Base-by-base conservation (phyloP, 2,329 filamentous ascomycete species). In the Penicillium paneum region DNA sequence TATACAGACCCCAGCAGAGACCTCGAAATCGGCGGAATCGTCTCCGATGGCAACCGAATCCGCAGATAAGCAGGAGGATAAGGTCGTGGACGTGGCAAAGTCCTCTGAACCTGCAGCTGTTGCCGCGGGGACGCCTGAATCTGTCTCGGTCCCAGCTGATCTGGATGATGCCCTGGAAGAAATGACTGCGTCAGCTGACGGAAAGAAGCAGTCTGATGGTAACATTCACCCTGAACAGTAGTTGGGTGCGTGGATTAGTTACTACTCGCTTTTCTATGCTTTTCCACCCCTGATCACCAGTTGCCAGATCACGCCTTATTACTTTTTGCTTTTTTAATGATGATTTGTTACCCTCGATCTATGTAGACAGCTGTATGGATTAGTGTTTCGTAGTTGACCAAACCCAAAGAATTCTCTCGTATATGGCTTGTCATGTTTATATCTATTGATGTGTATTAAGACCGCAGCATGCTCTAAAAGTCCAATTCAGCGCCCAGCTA, bases 191-290 rank as follows among this genome's bases (percentile, higher is more conserved):
- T 49, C 63, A 32, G 64, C 66, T 19, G 64, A 69, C 29, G 65
- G 61, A 31, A 70, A 71, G 56, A 59, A 44, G 36, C 13, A 43
- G 2, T 68, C 66, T 29, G 63, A 69, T 38, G 64, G 65, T 46
- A 58, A 59, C 3, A 49, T 60, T 34, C 56, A 60, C 13, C 8
- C 28, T 39, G 40, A 34, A 19, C 8, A 50, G 19, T 54, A 44
- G 40, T 21, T 40, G 3, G 19, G 28, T 50, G 26, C n/a, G n/a
- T 43, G 45, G 3, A 17, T 49, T 11, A 8, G 8, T 15, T 34
- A 19, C 28, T 35, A 24, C n/a, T 35, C 35, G 50, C 36, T 41
- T 15, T 47, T 7, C 49, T 34, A 19, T 34, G 26, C n/a, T 8
- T 17, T 17, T 11, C 8, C 24, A 42, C 26, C 13, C 15, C 24